Evolutionary conservation across 2,329 filamentous ascomycete species (phyloP).

Genomic region (Anthostomella pinea): DNA sequence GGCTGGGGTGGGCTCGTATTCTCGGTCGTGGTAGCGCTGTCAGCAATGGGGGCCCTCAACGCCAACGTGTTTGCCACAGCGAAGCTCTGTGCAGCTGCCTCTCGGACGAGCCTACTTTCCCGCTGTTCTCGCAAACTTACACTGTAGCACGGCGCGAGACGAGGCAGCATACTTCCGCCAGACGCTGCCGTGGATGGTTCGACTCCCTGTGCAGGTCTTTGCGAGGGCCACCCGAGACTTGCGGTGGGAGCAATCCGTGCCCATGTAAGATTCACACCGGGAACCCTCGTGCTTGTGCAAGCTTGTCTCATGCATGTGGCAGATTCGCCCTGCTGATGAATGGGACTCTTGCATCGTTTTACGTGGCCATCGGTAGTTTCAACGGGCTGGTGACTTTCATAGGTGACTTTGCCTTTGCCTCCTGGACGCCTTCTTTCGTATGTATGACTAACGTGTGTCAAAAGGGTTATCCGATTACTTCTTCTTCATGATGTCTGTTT

Average conservation of each 20-base stretch:
- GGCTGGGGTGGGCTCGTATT: slow-evolving; percentile 37
- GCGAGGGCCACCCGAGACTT: slow-evolving; percentile 23
- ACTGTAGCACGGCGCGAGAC: slow-evolving; percentile 26
- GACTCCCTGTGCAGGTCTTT: slow-evolving; percentile 17
- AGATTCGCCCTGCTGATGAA: slow-evolving; percentile 25
- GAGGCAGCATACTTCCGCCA: slow-evolving; percentile 25
- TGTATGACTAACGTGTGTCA: slow-evolving; percentile 14
- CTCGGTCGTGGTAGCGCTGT: slow-evolving; percentile 38
- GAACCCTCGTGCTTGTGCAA: too few species aligned
- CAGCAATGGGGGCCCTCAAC: slow-evolving; percentile 40
- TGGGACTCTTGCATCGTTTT: slow-evolving; percentile 22
- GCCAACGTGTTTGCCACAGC: slow-evolving; percentile 43
- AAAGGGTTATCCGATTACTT: slow-evolving; percentile 26
- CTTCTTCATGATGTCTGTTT: slow-evolving; percentile 26
- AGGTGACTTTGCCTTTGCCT: slow-evolving; percentile 16
- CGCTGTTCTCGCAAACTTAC: slow-evolving; percentile 24
- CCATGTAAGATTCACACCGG: slow-evolving; percentile 20
- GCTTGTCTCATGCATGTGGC: slow-evolving; percentile 5
- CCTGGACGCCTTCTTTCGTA: slow-evolving; percentile 10
- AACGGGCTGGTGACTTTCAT: slow-evolving; percentile 28
- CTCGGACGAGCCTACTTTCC: slow-evolving; percentile 29
- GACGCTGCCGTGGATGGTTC: slow-evolving; percentile 17
- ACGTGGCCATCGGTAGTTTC: slow-evolving; percentile 25
- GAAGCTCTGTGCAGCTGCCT: slow-evolving; percentile 39
- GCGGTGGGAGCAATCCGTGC: slow-evolving; percentile 18